These are phyloP conservation scores for Trametes pubescens DNA, from an alignment of 1,284 basidiomycete species.

Conservation along the genomic window DNA sequence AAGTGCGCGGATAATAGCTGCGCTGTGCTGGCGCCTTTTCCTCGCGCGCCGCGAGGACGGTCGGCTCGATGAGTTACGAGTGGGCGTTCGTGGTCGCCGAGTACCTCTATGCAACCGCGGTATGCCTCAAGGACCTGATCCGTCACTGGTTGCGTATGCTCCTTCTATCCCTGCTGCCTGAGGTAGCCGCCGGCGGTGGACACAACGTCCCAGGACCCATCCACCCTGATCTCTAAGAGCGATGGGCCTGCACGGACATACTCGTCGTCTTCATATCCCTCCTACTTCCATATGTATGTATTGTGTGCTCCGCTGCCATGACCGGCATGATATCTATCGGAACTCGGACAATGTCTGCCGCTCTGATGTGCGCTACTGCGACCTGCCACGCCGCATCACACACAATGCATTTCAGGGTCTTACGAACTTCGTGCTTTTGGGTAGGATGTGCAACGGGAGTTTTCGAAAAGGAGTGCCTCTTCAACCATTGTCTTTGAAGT, in stretches of 20 bases:
- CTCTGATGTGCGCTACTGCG: too few relatives aligned
- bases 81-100: background rate
- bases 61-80: background rate
- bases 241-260: background rate
- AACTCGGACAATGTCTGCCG: too few relatives aligned
- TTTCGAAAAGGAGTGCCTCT: too few relatives aligned
- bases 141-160: background rate
- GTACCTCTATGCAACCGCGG: background rate
- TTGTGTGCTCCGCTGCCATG: background rate
- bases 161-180: background rate
- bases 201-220: background rate
- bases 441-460: too few relatives aligned
- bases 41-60: too few relatives aligned
- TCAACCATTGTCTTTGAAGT: too few relatives aligned
- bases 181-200: background rate
- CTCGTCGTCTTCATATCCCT: background rate
- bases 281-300: background rate
- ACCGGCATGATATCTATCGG: too few relatives aligned
- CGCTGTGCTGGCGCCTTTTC: too few relatives aligned
- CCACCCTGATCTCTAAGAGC: background rate
- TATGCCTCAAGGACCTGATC: background rate
- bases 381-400: too few relatives aligned
- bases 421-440: too few relatives aligned
- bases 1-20: background rate
- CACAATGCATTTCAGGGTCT: too few relatives aligned